Base-by-base conservation (phyloP, 2,329 filamentous ascomycete genomes). In the Diaporthe citri region DNA sequence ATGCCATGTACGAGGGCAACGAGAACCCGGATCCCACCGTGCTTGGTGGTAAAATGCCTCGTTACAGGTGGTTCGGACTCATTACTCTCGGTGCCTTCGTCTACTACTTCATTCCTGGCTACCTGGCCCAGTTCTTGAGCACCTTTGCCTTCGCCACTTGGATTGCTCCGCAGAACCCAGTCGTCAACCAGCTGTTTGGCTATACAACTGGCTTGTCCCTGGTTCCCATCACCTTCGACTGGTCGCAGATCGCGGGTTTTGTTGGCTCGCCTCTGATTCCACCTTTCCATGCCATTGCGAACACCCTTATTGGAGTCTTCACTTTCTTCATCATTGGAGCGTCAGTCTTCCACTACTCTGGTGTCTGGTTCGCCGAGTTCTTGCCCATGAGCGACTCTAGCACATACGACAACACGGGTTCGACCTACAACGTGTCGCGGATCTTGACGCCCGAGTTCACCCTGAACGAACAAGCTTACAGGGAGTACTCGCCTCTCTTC, bases 131-230 rank as follows among this genome's bases (percentile, higher is more conserved):
- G 75, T 94, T 91, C 74, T 84, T 95, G 8, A 93, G 91, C 77
- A 88, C 92, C 12, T 94, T 95, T 78, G 92, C 93, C 10, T 93
- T 94, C 79, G 87, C 90, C 15, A 94, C 93, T 0, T 95, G 93
- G 92, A 89, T 94, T 74, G 90, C 89, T 2, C 93, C 93, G 0
- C 86, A 94, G 67, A 94, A 90, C 75, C 86, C 90, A 0, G 84
- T 94, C 13, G 83, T 95, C 52, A 95, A 95, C 77, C 93, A 95
- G 80, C 80, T 95, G 1, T 95, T 95, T 78, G 93, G 93, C 2
- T 92, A 92, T 1, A 87, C 86, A 66, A 93, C 91, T 0, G 93
- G 93, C 0, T 77, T 95, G 4, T 93, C 91, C 0, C 80, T 95
- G 39, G 83, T 95, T 9, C 93, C 93, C 1, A 90, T 95, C 43